phyloP scores from a whole-genome alignment of 2,329 filamentous ascomycete genomes.

The Cladosporium sp. region DNA sequence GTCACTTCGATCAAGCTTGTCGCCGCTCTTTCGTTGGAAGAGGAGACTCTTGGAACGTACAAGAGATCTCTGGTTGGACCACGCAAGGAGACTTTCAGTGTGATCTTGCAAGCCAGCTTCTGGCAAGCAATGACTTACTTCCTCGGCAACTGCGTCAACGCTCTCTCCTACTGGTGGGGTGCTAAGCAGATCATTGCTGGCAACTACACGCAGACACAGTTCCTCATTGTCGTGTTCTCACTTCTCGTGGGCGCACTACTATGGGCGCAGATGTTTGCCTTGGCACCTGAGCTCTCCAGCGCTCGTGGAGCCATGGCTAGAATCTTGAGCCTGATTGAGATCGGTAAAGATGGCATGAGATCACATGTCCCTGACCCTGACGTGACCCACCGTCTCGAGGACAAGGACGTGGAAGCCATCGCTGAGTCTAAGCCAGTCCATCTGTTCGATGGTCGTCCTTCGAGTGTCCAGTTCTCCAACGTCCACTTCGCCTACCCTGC shows the following conservation, averaged over 20 bases:
- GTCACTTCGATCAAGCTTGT: conserved; percentile 56
- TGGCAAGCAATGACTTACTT: conserved; percentile 64
- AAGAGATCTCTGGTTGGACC: conserved; percentile 41
- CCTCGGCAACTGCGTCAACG: conserved; percentile 68
- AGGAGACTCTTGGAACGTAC: conserved; percentile 51
- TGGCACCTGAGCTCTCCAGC: conserved; percentile 71
- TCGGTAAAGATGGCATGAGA: conserved; percentile 33
- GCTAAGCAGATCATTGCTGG: conserved; percentile 69
- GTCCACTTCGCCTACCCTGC: conserved; percentile 50
- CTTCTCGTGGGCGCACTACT: conserved; percentile 73
- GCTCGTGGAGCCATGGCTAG: conserved; percentile 63
- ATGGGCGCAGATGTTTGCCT: conserved; percentile 73
- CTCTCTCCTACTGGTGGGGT: conserved; percentile 78
- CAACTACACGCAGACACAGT: conserved; percentile 65
- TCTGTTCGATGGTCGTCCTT: conserved; percentile 28
- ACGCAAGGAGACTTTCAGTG: conserved; percentile 15
- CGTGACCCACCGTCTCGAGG: conserved; percentile 28
- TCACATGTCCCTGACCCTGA: conserved; percentile 17
- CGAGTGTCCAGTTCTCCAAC: conserved; percentile 34
- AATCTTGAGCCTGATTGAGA: conserved; percentile 57
- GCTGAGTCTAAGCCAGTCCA: conserved; percentile 19
- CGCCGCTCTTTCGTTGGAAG: conserved; percentile 54
- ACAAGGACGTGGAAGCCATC: conserved; percentile 17
- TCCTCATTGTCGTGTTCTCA: conserved; percentile 72
- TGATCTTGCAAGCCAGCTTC: conserved; percentile 55